These are phyloP conservation scores for Solanum dulcamara DNA, from an alignment of 257 asterid species.

Conservation along the genomic window DNA sequence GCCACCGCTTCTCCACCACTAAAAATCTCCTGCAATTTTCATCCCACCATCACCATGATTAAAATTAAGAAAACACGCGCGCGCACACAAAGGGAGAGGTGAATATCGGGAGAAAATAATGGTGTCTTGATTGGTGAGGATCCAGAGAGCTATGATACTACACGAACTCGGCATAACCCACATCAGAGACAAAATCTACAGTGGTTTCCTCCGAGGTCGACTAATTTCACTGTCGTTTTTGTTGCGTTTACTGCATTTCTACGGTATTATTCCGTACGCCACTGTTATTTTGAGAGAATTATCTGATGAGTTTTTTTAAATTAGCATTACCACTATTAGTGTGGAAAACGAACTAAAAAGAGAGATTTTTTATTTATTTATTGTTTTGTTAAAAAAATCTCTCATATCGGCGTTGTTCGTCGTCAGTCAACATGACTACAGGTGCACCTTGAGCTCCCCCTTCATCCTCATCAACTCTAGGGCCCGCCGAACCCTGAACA, in stretches of 20 bases:
- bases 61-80: neutral
- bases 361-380: too few relatives aligned
- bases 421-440: too few relatives aligned
- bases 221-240: neutral
- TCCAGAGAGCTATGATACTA: slow-evolving; percentile 87
- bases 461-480: too few relatives aligned
- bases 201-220: neutral
- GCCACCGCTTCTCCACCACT: too few relatives aligned
- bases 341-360: too few relatives aligned
- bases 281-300: neutral
- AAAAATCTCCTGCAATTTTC: slow-evolving; percentile 56
- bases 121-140: slow-evolving; percentile 64
- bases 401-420: too few relatives aligned
- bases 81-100: neutral
- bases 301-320: too few relatives aligned
- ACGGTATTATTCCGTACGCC: neutral
- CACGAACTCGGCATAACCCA: slow-evolving; percentile 53
- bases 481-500: too few relatives aligned
- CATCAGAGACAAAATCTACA: neutral
- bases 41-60: neutral
- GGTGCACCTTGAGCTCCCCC: too few relatives aligned
- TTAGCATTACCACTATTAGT: too few relatives aligned
- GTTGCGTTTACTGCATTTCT: neutral
- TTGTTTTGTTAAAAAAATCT: too few relatives aligned
- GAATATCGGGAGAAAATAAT: slow-evolving; percentile 69